Evolutionary conservation across 2,329 filamentous ascomycete genomes (phyloP), one percentile per base, ranked within the genome.

Genomic region (Massarina eburnea): DNA sequence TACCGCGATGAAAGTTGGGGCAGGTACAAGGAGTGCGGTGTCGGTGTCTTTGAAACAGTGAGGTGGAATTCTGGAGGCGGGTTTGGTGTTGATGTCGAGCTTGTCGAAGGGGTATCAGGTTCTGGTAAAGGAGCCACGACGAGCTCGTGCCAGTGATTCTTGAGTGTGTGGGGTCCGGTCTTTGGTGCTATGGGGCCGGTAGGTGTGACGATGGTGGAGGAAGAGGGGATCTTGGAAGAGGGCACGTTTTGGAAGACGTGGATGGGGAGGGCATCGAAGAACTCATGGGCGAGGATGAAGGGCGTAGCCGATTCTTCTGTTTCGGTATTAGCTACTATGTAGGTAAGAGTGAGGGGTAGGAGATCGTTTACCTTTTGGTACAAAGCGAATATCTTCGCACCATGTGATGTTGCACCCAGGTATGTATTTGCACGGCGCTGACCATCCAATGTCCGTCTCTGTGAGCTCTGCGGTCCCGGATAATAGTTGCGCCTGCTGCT

Each of bases 231-330:
- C 54, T 55, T 51, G 52, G 64, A 52, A 74, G 74, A 35, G 2
- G 79, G 68, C 40, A 92, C 79, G 12, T 89, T 86, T 70, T 97
- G 87, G 68, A 99, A 99, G 49, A 89, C 85, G 69, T 99, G 91
- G 58, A 99, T 96, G 26, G 94, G 94, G 1, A 99, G 84, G 2
- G 94, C 94, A 59, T 99, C 94, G 73, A 99, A 99, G 77, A 99
- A 97, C 68, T 99, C 94, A 68, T 99, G 94, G 4, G 94, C 94
- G 39, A 97, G 82, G 49, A 99, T 95, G 70, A 97, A 95, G 1
- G 94, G 92, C 18, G 85, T 88, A 64, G 87, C 88, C 49, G 80
- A 78, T 18, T 83, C 72, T 49, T 82, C 84, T 85, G 55, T 40
- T 20, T 10, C n/a, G 15, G 15, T 43, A 39, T 70, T 30, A 65